Evolutionary conservation across 106 monocot genomes (phyloP).

Genomic region (Hemerocallis citrina): DNA sequence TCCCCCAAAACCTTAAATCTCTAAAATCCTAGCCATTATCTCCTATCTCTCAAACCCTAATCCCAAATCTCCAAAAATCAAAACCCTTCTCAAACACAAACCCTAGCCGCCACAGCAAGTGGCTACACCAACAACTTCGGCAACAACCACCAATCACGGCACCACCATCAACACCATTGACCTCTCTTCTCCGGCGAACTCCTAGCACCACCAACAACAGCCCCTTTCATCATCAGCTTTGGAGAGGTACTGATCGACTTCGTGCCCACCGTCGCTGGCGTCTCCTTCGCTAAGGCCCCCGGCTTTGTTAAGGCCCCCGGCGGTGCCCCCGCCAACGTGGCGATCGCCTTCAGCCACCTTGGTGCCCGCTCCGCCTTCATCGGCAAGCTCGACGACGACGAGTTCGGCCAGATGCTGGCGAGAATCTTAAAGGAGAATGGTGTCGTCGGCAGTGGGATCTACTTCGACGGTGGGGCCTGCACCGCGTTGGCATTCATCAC

Average conservation of each 20-base stretch:
- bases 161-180: too few relatives aligned
- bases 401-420: constrained; percentile 73
- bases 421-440: constrained; percentile 45
- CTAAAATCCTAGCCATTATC: too few relatives aligned
- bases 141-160: too few relatives aligned
- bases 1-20: too few relatives aligned
- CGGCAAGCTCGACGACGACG: constrained; percentile 67
- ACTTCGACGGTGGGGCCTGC: constrained; percentile 47
- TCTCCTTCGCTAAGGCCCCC: constrained; percentile 16
- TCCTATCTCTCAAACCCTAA: too few relatives aligned
- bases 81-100: too few relatives aligned
- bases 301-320: constrained; percentile 23
- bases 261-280: constrained; percentile 15
- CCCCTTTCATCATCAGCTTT: constrained; percentile 11
- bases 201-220: background rate
- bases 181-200: too few relatives aligned
- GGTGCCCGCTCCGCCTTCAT: constrained; percentile 50
- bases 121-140: too few relatives aligned
- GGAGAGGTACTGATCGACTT: constrained; percentile 28
- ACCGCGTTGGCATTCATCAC: constrained; percentile 65
- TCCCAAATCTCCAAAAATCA: too few relatives aligned
- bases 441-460: constrained; percentile 43
- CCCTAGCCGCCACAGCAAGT: too few relatives aligned
- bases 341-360: constrained; percentile 12
- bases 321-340: constrained; percentile 24